These are phyloP conservation scores for Gastrodia elata DNA, from an alignment of 106 monocot genomes.

Conservation along the genomic window DNA sequence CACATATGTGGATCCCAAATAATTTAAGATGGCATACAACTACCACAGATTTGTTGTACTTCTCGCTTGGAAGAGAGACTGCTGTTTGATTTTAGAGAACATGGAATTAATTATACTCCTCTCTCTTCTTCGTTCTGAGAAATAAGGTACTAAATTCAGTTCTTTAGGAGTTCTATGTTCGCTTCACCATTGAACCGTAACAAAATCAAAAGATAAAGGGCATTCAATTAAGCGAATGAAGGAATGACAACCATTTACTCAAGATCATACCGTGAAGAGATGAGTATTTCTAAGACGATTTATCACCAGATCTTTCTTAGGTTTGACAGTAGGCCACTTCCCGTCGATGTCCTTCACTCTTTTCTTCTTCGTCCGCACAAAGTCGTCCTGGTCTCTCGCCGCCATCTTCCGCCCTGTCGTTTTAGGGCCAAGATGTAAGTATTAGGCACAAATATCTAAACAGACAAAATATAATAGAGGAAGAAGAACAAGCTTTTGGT, in stretches of 20 bases:
- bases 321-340: constrained; percentile 45
- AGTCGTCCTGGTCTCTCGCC: constrained; percentile 15
- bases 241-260: background rate
- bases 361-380: constrained; percentile 28
- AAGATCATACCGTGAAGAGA: constrained; percentile 44
- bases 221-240: background rate
- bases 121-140: no score
- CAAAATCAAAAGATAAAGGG: background rate
- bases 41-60: no score
- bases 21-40: no score
- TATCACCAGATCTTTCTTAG: constrained; percentile 46
- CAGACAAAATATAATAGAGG: no score
- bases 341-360: constrained; percentile 3
- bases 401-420: constrained; percentile 13
- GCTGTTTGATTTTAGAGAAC: no score
- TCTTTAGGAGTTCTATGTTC: no score
- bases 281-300: constrained; percentile 40
- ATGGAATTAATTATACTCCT: no score
- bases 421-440: background rate
- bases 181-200: background rate
- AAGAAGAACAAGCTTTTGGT: no score
- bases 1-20: no score
- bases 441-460: no score
- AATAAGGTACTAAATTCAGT: no score
- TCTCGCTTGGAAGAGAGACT: no score